Conservation (phyloP, 1,284 basidiomycete species). For the Leccinum insolens region DNA sequence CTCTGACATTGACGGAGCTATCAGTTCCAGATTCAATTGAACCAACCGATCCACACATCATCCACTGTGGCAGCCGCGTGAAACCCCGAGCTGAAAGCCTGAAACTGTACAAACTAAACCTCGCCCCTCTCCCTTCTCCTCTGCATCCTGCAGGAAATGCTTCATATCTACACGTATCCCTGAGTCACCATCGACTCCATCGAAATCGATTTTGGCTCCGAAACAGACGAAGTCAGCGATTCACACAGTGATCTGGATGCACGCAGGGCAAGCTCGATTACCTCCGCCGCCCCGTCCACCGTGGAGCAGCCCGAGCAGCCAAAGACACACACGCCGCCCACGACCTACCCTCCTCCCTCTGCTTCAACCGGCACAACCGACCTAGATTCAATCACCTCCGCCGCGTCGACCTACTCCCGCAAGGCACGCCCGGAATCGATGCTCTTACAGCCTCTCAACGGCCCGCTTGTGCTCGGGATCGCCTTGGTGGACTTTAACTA, state of each 20-base stretch:
- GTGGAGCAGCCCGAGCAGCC: constrained; percentile 25
- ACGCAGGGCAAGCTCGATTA: constrained; percentile 47
- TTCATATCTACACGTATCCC: no score
- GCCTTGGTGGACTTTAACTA: constrained; percentile 93
- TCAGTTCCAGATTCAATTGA: no score
- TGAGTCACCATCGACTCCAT: constrained; percentile 40
- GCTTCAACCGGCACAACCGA: constrained; percentile 47
- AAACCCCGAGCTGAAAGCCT: no score
- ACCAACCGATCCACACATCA: no score
- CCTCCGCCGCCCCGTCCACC: constrained; percentile 51
- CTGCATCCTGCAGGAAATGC: no score
- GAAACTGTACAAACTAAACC: no score
- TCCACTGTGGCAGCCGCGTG: no score
- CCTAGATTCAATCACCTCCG: constrained; percentile 61
- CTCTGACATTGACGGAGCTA: no score
- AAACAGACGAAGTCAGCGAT: constrained; percentile 53
- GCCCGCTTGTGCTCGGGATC: constrained; percentile 76
- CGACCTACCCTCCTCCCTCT: constrained; percentile 58
- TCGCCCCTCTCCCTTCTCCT: no score
- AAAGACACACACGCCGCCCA: constrained; percentile 33
- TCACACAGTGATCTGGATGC: constrained; percentile 36
- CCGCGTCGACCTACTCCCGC: constrained; percentile 65
- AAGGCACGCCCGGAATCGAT: constrained; percentile 80
- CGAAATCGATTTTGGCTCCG: constrained; percentile 55
- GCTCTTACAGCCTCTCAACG: constrained; percentile 57